A percentile compares a stretch with the other conserved stretches of the same genome.
Evolutionary conservation across 2,329 filamentous ascomycete species (phyloP).

Genomic region (Samsoniella hepiali): DNA sequence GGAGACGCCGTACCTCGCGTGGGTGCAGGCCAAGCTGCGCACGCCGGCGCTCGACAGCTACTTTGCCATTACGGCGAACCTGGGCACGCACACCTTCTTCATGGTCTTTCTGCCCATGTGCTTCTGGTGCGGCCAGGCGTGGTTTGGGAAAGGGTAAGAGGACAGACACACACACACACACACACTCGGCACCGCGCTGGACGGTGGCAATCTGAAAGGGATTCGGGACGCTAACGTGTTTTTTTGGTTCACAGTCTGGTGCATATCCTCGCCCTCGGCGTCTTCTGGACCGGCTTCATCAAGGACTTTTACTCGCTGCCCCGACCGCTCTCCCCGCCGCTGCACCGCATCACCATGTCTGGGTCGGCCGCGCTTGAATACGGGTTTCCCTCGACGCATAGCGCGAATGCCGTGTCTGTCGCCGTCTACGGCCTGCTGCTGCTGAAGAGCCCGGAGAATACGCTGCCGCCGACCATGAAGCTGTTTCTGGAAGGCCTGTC

Average conservation of each 20-base stretch:
- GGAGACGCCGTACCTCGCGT: conserved; percentile 93
- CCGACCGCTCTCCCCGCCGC: conserved; percentile 83
- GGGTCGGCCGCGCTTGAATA: conserved; percentile 93
- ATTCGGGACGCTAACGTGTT: neutral
- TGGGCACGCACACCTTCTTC: conserved; percentile 98
- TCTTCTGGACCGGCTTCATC: conserved; percentile 86
- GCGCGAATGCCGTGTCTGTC: conserved; percentile 93
- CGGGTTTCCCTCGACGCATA: conserved; percentile 95
- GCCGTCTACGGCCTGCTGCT: conserved; percentile 77
- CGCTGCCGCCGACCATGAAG: conserved; percentile 56
- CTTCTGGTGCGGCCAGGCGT: conserved; percentile 92
- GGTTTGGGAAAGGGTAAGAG: conserved; percentile 79
- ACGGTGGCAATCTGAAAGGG: neutral
- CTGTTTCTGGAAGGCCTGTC: conserved; percentile 63
- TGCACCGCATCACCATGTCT: conserved; percentile 96
- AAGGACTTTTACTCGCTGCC: conserved; percentile 94
- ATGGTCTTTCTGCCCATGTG: conserved; percentile 92
- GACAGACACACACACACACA: too few relatives aligned
- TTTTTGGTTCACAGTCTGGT: conserved; percentile 49
- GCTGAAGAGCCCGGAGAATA: conserved; percentile 63
- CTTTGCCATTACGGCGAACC: conserved; percentile 93
- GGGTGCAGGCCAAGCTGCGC: conserved; percentile 75
- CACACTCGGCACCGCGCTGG: too few relatives aligned
- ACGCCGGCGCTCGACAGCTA: conserved; percentile 88
- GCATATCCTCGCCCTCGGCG: conserved; percentile 73